Percentiles rank a stretch among this genome's conserved stretches.
These are phyloP conservation scores for Cladophialophora bantiana DNA, from an alignment of 2,329 filamentous ascomycete species.

Conservation along the genomic window DNA sequence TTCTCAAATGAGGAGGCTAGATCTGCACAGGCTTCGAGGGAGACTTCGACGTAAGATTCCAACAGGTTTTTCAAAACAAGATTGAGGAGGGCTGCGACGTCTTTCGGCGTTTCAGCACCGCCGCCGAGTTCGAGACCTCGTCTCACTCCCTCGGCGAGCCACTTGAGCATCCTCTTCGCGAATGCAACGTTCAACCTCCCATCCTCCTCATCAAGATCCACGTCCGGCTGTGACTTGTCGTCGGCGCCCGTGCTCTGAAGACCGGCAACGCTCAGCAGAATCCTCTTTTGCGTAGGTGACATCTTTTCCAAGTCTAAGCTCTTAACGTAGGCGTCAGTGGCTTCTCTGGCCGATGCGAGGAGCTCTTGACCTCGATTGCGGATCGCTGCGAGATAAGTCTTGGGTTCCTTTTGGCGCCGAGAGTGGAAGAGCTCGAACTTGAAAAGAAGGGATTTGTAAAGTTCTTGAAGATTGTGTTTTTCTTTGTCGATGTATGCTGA, in stretches of 20 bases:
- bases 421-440: slow-evolving; percentile 94
- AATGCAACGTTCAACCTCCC: slow-evolving; percentile 81
- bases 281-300: slow-evolving; percentile 84
- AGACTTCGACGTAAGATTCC: slow-evolving; percentile 75
- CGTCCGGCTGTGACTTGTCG: slow-evolving; percentile 69
- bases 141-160: slow-evolving; percentile 94
- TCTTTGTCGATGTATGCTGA: slow-evolving; percentile 71
- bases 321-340: slow-evolving; percentile 74
- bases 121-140: slow-evolving; percentile 89
- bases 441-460: slow-evolving; percentile 91
- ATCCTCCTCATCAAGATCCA: slow-evolving; percentile 89
- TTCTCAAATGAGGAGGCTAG: slow-evolving; percentile 78
- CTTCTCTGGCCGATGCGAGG: slow-evolving; percentile 82
- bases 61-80: slow-evolving; percentile 87
- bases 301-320: slow-evolving; percentile 87
- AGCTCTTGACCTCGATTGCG: slow-evolving; percentile 90
- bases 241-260: slow-evolving; percentile 73
- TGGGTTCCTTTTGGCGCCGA: slow-evolving; percentile 81
- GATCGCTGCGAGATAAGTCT: slow-evolving; percentile 90
- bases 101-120: slow-evolving; percentile 87
- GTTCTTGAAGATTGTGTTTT: slow-evolving; percentile 73
- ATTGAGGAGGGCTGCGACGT: slow-evolving; percentile 83
- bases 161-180: slow-evolving; percentile 97
- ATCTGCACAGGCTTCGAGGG: slow-evolving; percentile 74
- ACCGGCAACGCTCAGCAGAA: slow-evolving; percentile 88